phyloP scores from a whole-genome alignment of 148 eudicot species.

The Suaeda aralocaspica region DNA sequence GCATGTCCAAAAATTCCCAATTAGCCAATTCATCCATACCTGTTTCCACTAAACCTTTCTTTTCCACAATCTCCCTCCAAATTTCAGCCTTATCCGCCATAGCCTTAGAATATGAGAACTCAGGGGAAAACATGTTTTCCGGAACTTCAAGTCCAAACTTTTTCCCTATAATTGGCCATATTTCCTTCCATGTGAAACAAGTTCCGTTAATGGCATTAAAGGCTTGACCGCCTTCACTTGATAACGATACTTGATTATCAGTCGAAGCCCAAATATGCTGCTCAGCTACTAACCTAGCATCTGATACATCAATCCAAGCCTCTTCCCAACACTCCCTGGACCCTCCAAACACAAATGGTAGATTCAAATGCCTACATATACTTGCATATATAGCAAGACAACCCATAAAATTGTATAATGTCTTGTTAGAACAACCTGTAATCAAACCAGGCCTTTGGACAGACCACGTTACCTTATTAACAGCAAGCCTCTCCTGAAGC shows the following conservation, averaged over 20 bases:
- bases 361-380: conserved; percentile 59
- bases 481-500: conserved; percentile 49
- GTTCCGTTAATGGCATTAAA: conserved; percentile 69
- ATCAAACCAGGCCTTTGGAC: conserved; percentile 80
- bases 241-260: conserved; percentile 28
- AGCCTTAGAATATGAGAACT: conserved; percentile 35
- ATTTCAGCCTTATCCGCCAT: conserved; percentile 53
- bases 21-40: conserved; percentile 74
- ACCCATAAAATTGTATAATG: conserved; percentile 72
- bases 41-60: conserved; percentile 44
- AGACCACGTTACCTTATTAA: conserved; percentile 52
- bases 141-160: conserved; percentile 45
- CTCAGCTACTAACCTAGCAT: conserved; percentile 76
- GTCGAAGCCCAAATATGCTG: conserved; percentile 88
- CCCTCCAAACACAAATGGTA: conserved; percentile 86
- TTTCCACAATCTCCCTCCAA: conserved; percentile 67
- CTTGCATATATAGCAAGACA: conserved; percentile 68
- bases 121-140: conserved; percentile 23
- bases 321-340: conserved; percentile 82
- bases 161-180: conserved; percentile 57
- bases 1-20: conserved; percentile 60
- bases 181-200: conserved; percentile 60
- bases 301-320: conserved; percentile 60
- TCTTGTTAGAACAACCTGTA: conserved; percentile 55
- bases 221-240: conserved; percentile 40